Conservation (phyloP, 148 eudicot species). For the Chenopodium suecicum region DNA sequence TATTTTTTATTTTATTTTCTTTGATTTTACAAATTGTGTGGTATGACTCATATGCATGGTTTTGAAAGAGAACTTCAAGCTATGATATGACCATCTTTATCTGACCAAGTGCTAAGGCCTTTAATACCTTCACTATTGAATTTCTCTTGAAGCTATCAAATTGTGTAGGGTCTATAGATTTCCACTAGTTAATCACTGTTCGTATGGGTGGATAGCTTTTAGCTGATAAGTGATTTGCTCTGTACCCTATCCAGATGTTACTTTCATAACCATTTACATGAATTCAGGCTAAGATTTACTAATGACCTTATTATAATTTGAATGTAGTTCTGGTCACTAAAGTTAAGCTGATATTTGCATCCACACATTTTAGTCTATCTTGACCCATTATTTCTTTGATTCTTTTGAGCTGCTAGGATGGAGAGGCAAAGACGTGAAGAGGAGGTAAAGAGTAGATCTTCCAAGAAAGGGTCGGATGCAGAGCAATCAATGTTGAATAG, state of each 20-base stretch:
- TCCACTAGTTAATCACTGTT: background rate
- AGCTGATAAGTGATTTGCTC: too few relatives aligned
- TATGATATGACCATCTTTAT: background rate
- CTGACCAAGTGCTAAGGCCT: background rate
- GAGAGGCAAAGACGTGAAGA: slow-evolving; percentile 98
- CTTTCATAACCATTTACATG: background rate
- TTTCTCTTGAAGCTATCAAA: background rate
- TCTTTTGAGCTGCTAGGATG: slow-evolving; percentile 60
- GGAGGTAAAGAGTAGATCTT: slow-evolving; percentile 71
- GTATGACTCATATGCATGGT: background rate
- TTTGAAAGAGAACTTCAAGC: background rate
- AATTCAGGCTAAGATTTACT: background rate
- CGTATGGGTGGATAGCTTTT: background rate
- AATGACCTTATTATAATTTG: background rate
- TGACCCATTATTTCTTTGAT: background rate
- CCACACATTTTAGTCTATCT: background rate
- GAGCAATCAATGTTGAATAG: slow-evolving; percentile 82
- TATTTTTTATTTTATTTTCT: background rate
- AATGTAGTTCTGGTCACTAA: background rate
- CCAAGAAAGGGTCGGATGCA: slow-evolving; percentile 66
- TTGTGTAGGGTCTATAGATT: background rate
- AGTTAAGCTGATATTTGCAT: background rate
- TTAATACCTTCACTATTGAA: background rate
- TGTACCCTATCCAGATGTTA: too few relatives aligned
- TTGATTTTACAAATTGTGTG: too few relatives aligned